These are phyloP conservation scores for Phalaenopsis equestris DNA, from an alignment of 106 monocot genomes.

Conservation along the genomic window DNA sequence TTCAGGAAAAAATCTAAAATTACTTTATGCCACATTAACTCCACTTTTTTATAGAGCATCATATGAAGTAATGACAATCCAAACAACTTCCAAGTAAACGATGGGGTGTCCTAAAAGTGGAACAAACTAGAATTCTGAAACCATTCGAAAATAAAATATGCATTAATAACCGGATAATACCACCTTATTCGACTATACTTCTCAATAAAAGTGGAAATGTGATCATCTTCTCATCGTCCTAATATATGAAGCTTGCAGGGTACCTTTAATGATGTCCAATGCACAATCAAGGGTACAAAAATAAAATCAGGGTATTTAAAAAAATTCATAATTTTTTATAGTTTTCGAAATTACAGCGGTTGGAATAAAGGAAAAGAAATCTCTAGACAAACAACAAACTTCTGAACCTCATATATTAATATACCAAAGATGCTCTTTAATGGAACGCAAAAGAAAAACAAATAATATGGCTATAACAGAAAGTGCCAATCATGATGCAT, in stretches of 20 bases:
- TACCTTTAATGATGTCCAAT: background rate
- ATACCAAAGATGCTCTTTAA: background rate
- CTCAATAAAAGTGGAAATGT: background rate
- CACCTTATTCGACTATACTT: background rate
- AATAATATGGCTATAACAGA: background rate
- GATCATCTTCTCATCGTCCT: background rate
- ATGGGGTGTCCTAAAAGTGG: background rate
- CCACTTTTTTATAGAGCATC: background rate
- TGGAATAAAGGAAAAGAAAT: background rate
- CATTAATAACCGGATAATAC: background rate
- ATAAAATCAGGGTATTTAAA: background rate
- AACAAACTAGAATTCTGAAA: background rate
- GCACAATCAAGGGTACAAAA: background rate
- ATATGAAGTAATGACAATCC: background rate
- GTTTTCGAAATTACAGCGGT: background rate
- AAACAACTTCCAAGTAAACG: background rate
- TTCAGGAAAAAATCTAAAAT: background rate
- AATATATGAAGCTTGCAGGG: background rate
- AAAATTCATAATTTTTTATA: background rate
- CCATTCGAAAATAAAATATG: background rate
- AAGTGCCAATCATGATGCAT: constrained; percentile 1
- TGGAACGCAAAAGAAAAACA: background rate
- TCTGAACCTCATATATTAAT: background rate
- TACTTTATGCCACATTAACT: background rate
- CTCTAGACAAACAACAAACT: background rate